Conservation (phyloP, 345 rosid genomes). For the Noccaea bulbosa region DNA sequence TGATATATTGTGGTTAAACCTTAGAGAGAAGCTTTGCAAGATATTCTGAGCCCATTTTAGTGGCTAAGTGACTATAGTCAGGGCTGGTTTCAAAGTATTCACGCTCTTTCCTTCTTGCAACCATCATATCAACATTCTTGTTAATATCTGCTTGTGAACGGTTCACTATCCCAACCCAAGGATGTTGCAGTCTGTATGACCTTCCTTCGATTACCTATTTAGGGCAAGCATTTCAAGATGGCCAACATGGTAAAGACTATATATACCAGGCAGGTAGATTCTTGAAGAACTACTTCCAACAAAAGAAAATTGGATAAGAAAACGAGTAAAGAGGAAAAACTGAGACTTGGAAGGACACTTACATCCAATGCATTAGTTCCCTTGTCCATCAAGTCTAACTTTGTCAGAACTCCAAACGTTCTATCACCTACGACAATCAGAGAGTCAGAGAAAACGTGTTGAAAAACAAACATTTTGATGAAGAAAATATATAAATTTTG, state of each 20-base stretch:
- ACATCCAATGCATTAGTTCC: slow-evolving; percentile 97
- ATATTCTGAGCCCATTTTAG: slow-evolving; percentile 94
- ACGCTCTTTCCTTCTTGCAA: slow-evolving; percentile 81
- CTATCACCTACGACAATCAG: slow-evolving; percentile 68
- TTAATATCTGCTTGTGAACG: slow-evolving; percentile 98
- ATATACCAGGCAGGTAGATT: too few species aligned
- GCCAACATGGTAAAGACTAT: too few species aligned
- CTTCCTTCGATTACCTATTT: slow-evolving; percentile 83
- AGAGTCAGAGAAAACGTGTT: too few species aligned
- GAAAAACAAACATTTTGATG: too few species aligned
- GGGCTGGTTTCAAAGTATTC: slow-evolving; percentile 90
- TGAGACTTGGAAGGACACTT: slow-evolving; percentile 20
- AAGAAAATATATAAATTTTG: neutral
- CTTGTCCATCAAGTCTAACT: slow-evolving; percentile 94
- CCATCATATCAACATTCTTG: slow-evolving; percentile 82
- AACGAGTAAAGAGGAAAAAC: neutral
- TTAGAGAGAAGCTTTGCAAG: slow-evolving; percentile 90
- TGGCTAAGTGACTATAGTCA: slow-evolving; percentile 85
- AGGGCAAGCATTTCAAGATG: neutral
- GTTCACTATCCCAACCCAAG: slow-evolving; percentile 97
- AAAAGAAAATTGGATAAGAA: too few species aligned
- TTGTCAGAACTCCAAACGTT: slow-evolving; percentile 93
- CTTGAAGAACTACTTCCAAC: too few species aligned
- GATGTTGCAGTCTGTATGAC: slow-evolving; percentile 73
- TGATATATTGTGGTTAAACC: slow-evolving; percentile 54